Evolutionary conservation across 208 protist species (phyloP), one percentile per base, ranked within the genome.

Genomic region (Crithidia thermophila): DNA sequence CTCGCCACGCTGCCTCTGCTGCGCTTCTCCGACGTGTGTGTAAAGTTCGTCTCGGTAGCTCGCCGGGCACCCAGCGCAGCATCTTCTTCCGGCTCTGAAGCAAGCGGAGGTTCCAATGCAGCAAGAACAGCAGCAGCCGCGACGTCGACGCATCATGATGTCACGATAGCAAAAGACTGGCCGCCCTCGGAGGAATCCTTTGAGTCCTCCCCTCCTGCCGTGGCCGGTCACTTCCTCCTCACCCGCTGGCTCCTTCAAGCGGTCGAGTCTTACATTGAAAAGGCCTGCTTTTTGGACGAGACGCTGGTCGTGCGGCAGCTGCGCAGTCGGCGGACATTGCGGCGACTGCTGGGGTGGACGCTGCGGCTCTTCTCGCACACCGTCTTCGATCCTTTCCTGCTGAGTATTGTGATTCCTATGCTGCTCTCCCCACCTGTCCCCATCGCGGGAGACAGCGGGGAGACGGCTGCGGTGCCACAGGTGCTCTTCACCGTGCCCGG

Each of bases 301-400:
- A 90, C 73, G n/a, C 49, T 95, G 13, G 85, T 92, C 34, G 79
- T 87, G 45, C 78, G 77, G n/a, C 63, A 74, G 31, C 72, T 95
- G 28, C 85, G 90, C 50, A 95, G 90, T 58, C 72, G 72, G 23
- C 70, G 79, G 11, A 52, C 64, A n/a, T 78, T 60, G 47, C 82
- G 85, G 16, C 77, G 77, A 2, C 30, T 77, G 13, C 49, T 83
- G 9, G 90, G 81, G 6, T 95, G 85, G 84, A 31, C 75, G 3
- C 11, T 95, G 52, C 84, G 81, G 6, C 51, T 92, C 8, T 50
- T 69, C 52, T 75, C 84, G 0, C 90, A 86, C 71, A 78, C 84
- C 2, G 3, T 92, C 13, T 69, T 91, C n/a, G 90, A 95, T 23
- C 79, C 87, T 1, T 28, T 90, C 14, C 68, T 88, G 3, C 72